Evolutionary conservation across 2,329 filamentous ascomycete species (phyloP).

Genomic region (Ophiostoma novo-ulmi): DNA sequence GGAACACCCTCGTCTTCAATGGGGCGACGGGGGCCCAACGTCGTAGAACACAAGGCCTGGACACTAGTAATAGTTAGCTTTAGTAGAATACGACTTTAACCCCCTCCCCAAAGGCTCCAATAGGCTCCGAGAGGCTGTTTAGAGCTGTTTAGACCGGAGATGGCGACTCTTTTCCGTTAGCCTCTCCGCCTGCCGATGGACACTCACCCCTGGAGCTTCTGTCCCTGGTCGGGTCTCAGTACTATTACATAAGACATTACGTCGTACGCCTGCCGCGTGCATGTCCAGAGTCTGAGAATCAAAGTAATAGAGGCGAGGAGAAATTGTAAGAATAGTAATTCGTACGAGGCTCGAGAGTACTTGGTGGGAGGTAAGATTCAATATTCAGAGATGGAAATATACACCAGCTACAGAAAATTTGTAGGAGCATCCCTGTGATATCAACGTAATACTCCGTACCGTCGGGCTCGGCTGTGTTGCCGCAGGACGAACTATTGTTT

Average conservation of each 20-base stretch:
- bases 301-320: too few relatives aligned
- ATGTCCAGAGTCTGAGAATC: neutral
- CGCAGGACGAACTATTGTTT: neutral
- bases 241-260: slow-evolving; percentile 6
- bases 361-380: neutral
- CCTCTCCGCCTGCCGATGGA: slow-evolving; percentile 16
- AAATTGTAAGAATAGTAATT: neutral
- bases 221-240: neutral
- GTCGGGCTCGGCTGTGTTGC: neutral
- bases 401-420: neutral
- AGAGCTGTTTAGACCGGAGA: neutral
- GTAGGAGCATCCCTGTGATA: neutral
- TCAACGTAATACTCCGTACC: neutral
- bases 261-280: neutral
- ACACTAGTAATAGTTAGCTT: neutral
- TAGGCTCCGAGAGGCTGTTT: neutral
- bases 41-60: neutral
- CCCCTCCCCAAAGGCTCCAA: neutral
- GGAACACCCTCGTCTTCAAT: neutral
- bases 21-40: neutral
- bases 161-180: slow-evolving; percentile 6
- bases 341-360: neutral
- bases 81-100: neutral
- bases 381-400: neutral
- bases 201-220: neutral